A percentile compares a stretch with the other conserved stretches of the same genome.
Conservation (phyloP, 2,329 filamentous ascomycete species). For the Talaromyces rugulosus region DNA sequence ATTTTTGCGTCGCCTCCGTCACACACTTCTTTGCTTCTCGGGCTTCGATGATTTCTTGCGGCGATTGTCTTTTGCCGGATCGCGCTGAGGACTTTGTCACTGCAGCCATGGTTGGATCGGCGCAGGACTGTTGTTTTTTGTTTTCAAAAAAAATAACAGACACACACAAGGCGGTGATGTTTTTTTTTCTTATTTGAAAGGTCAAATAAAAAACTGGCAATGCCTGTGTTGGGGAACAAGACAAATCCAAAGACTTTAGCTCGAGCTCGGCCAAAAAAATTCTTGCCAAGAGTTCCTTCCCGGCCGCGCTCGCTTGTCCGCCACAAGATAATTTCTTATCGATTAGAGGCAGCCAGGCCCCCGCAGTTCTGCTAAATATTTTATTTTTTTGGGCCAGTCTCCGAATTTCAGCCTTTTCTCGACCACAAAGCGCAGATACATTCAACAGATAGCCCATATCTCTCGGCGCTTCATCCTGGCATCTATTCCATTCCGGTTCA, state of each 20-base stretch:
- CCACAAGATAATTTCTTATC: conserved; percentile 22
- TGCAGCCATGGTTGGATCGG: conserved; percentile 24
- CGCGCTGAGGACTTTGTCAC: conserved; percentile 23
- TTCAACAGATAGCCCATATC: neutral
- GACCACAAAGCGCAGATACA: neutral
- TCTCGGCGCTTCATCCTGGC: conserved; percentile 25
- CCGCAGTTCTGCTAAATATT: neutral
- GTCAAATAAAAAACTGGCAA: neutral
- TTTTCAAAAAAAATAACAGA: neutral
- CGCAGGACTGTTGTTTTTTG: conserved; percentile 14
- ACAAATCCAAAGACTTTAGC: neutral
- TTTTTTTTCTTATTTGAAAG: neutral
- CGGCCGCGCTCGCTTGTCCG: conserved; percentile 29
- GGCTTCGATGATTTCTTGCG: conserved; percentile 25
- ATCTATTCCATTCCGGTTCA: conserved; percentile 80
- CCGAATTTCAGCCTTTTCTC: conserved; percentile 18
- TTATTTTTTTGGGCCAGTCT: neutral
- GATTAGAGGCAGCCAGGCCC: conserved; percentile 6
- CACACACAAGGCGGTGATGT: neutral
- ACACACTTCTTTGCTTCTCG: conserved; percentile 37
- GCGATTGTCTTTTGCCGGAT: conserved; percentile 15
- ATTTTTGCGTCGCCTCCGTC: conserved; percentile 62
- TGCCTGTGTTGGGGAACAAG: neutral
- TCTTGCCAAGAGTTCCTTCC: conserved; percentile 31
- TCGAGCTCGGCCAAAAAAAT: conserved; percentile 25